Percentiles rank a stretch among this genome's conserved stretches.
Conservation (phyloP, 2,329 filamentous ascomycete genomes). For the Microdochium paspali region DNA sequence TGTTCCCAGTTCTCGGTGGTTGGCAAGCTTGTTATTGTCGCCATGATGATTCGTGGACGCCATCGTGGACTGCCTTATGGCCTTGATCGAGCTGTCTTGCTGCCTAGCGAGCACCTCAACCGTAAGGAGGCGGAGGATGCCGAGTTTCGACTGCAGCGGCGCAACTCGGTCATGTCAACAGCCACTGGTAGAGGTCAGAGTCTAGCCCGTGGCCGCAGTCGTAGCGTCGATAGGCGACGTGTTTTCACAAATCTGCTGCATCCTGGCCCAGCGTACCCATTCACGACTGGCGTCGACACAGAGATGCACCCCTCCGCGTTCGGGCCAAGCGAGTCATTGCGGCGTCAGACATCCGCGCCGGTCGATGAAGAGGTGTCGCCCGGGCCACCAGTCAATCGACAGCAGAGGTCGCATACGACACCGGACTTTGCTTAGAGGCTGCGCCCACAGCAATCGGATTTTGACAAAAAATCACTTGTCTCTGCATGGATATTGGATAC, state of each 20-base stretch:
- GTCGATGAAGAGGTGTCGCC: not conserved
- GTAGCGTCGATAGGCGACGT: conserved; percentile 15
- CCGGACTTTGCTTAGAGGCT: not conserved
- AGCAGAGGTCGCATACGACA: not conserved
- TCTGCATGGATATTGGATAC: too few relatives aligned
- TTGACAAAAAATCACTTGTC: too few relatives aligned
- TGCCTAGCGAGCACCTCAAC: conserved; percentile 48
- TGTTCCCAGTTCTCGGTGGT: conserved; percentile 71
- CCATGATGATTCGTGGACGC: conserved; percentile 61
- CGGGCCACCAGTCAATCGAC: not conserved
- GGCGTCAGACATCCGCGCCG: not conserved
- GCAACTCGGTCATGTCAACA: conserved; percentile 22
- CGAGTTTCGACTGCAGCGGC: conserved; percentile 24
- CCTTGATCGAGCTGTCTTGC: conserved; percentile 50
- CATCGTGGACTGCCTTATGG: conserved; percentile 61
- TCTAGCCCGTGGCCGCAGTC: conserved; percentile 13
- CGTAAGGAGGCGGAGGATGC: conserved; percentile 41
- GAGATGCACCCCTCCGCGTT: not conserved
- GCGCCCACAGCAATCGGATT: not conserved
- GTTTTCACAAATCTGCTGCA: conserved; percentile 17
- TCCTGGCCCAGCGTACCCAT: conserved; percentile 12
- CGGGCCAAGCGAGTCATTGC: not conserved
- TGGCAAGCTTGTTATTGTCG: conserved; percentile 59
- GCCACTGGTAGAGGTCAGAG: conserved; percentile 11
- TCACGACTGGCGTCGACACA: not conserved